Conservation (phyloP, 106 monocot genomes). For the Vanilla planifolia region DNA sequence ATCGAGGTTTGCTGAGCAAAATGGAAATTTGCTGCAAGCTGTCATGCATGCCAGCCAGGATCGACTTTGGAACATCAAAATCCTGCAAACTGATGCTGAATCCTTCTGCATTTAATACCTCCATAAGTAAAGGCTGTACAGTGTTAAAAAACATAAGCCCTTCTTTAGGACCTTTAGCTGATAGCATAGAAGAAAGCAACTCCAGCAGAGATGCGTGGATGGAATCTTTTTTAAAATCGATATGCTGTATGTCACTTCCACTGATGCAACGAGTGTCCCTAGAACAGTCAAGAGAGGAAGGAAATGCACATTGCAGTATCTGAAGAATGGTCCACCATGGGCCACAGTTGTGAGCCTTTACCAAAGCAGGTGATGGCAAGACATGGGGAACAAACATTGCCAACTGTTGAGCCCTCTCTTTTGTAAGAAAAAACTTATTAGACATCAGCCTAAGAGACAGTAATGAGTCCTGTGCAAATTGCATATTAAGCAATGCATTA, state of each 20-base stretch:
- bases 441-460: slow-evolving; percentile 57
- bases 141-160: slow-evolving; percentile 52
- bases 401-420: slow-evolving; percentile 62
- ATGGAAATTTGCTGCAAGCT: slow-evolving; percentile 36
- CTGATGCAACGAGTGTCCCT: slow-evolving; percentile 44
- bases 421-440: slow-evolving; percentile 36
- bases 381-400: slow-evolving; percentile 44
- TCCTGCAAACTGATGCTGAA: slow-evolving; percentile 65
- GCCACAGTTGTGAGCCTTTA: slow-evolving; percentile 20
- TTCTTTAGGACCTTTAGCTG: slow-evolving; percentile 48
- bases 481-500: slow-evolving; percentile 57
- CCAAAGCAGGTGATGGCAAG: slow-evolving; percentile 56
- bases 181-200: slow-evolving; percentile 45
- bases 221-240: slow-evolving; percentile 51
- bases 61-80: slow-evolving; percentile 48
- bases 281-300: slow-evolving; percentile 35
- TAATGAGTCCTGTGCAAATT: slow-evolving; percentile 66
- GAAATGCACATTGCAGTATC: slow-evolving; percentile 57
- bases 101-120: slow-evolving; percentile 52
- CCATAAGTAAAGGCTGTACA: slow-evolving; percentile 86
- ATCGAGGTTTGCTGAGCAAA: slow-evolving; percentile 32
- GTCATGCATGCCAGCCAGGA: slow-evolving; percentile 18
- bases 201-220: slow-evolving; percentile 46
- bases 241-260: slow-evolving; percentile 48
- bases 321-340: slow-evolving; percentile 68